Evolutionary conservation across 306 rosid species (phyloP), one percentile per base, ranked within the genome.

Genomic region (Pachyrhizus erosus): DNA sequence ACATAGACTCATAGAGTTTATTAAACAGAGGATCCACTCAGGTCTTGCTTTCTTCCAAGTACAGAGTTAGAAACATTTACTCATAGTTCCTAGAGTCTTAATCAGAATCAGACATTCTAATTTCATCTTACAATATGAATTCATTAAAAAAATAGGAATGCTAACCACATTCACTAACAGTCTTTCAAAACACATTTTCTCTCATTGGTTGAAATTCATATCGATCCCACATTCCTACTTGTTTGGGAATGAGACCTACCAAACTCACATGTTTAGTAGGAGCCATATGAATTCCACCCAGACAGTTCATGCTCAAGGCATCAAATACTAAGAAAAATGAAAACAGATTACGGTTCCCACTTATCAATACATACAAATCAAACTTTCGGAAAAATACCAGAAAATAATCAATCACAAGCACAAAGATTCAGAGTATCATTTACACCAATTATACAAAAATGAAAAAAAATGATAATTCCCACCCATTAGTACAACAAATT

Each of bases 11-110:
- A 33, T 40, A 46, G 65, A 15, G 39, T 60, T 45, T n/a, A 23
- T 2, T 40, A n/a, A 1, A 58, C 3, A 23, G 18, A 39, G 49
- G 66, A 57, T 65, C 37, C 31, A 48, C 83, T 27, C 39, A 2
- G 46, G 54, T 29, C 31, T 45, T 42, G 58, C 39, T 52, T 51
- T 82, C 83, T 55, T 80, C 67, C 42, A 66, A 70, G 58, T 65
- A 75, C 83, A 82, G 18, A 77, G 69, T 78, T 79, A 27, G 31
- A 43, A 78, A 33, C 76, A 66, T 57, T 29, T 29, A 39, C 46
- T 75, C 75, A 54, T 73, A 60, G 57, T 75, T 77, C 67, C 33
- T 4, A 23, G 7, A 2, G 7, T 54, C 26, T 54, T 20, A 75
- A 52, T 29, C 79, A 67, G 80, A 31, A 15, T 65, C n/a, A 40